Percentiles rank a stretch among this genome's conserved stretches.
Evolutionary conservation across 306 rosid species (phyloP).

Genomic region (Fagus crenata): DNA sequence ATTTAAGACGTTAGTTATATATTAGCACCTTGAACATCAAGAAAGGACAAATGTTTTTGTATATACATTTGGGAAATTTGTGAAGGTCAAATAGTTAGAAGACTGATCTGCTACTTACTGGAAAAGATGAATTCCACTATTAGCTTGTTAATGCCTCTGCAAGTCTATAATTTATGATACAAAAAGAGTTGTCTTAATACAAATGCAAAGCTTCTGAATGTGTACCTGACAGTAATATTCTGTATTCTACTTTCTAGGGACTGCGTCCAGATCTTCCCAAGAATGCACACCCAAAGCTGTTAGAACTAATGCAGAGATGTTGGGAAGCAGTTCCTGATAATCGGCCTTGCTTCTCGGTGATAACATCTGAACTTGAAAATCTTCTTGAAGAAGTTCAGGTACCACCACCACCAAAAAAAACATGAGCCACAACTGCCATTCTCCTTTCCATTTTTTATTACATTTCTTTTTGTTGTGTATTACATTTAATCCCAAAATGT

Average conservation of each 20-base stretch:
- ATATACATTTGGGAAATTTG: too few relatives aligned
- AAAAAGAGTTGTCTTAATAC: neutral
- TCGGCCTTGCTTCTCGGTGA: constrained; percentile 75
- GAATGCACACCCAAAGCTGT: constrained; percentile 67
- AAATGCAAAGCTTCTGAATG: constrained; percentile 14
- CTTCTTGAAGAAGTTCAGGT: constrained; percentile 66
- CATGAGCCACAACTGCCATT: neutral
- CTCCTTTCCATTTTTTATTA: neutral
- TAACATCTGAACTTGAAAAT: constrained; percentile 70
- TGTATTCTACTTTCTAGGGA: constrained; percentile 57
- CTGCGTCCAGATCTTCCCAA: constrained; percentile 86
- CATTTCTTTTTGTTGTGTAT: neutral
- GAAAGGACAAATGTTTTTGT: neutral
- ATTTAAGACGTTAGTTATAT: too few relatives aligned
- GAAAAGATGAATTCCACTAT: neutral
- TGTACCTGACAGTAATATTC: constrained; percentile 20
- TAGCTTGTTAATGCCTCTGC: neutral
- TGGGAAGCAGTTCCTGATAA: constrained; percentile 80
- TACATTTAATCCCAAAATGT: neutral
- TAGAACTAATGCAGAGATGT: constrained; percentile 84
- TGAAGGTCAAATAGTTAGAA: too few relatives aligned
- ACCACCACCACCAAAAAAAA: neutral
- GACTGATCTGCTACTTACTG: too few relatives aligned
- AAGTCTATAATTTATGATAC: neutral
- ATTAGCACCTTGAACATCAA: neutral